Conservation (phyloP, 2,329 filamentous ascomycete genomes). For the Cordyceps farinosa region DNA sequence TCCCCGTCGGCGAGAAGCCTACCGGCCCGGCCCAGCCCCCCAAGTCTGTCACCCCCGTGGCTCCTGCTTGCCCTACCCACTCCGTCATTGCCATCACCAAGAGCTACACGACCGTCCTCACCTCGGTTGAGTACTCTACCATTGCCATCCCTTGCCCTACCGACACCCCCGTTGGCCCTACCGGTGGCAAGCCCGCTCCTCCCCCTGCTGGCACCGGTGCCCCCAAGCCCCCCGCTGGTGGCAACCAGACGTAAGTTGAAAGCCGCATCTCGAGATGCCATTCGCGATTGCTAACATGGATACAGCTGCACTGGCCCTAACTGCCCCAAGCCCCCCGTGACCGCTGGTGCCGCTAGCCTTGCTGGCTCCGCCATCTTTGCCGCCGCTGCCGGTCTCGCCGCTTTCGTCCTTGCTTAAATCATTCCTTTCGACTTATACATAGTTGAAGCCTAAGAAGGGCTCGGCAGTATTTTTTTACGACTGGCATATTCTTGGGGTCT, state of each 20-base stretch:
- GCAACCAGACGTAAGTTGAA: slow-evolving; percentile 33
- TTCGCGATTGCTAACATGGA: slow-evolving; percentile 19
- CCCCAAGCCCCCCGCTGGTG: slow-evolving; percentile 18
- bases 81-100: slow-evolving; percentile 53
- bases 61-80: slow-evolving; percentile 31
- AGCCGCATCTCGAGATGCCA: background rate
- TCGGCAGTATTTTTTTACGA: slow-evolving; percentile 35
- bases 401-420: slow-evolving; percentile 53
- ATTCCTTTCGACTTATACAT: slow-evolving; percentile 32
- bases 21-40: background rate
- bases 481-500: slow-evolving; percentile 30
- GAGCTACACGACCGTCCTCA: slow-evolving; percentile 53
- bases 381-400: slow-evolving; percentile 51
- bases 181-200: slow-evolving; percentile 25
- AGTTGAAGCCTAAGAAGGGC: slow-evolving; percentile 39
- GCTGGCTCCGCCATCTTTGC: slow-evolving; percentile 53
- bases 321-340: slow-evolving; percentile 34
- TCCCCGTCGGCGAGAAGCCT: background rate
- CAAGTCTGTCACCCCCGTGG: background rate
- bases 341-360: slow-evolving; percentile 51
- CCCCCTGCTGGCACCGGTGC: slow-evolving; percentile 34
- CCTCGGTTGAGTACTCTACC: slow-evolving; percentile 52
- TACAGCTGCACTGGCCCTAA: slow-evolving; percentile 26
- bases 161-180: slow-evolving; percentile 20
- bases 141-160: slow-evolving; percentile 43